Base-by-base conservation (phyloP, 2,329 filamentous ascomycete species). In the Dactylellina haptotyla region DNA sequence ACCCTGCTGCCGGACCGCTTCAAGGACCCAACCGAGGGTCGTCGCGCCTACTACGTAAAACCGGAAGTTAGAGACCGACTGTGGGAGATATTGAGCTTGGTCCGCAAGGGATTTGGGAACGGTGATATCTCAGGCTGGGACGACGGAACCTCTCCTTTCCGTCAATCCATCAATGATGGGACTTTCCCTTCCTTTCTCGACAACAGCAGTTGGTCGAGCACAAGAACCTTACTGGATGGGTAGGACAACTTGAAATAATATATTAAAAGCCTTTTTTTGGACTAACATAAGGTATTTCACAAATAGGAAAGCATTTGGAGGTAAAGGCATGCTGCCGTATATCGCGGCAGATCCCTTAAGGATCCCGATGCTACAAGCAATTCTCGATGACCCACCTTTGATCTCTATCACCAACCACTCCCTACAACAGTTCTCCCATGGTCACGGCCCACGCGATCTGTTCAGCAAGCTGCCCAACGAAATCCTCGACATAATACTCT, bases 101-200 rank as follows among this genome's bases (percentile, higher is more conserved):
- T 65, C 39, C 69, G 69, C 25, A 66, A 66, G 18, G 61, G 69
- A 20, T 73, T 73, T 45, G 61, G 56, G 2, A 73, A 62, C 16
- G 61, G 53, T 4, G 69, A 73, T 57, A 73, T 73, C 18, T 66
- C 69, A 26, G 61, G 69, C 23, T 73, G 69, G 69, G 69, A 73
- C 25, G 69, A 73, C 30, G 69, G 69, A 10, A 65, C 61, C 1
- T 73, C 69, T 14, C 69, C 69, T 8, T 73, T 65, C 25, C 61
- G 61, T 26, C 61, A 73, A 23, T 73, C 69, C 0, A 73, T 73
- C 46, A 73, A 65, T n/a, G 69, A 73, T 45, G 69, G 69, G 1
- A 61, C 69, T 4, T 73, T 73, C 32, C 69, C 69, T 48, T 73
- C 69, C 4, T 73, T 73, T 26, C 56, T 66, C 23, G 69, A 73